These are phyloP conservation scores for Trametes punicea DNA, from an alignment of 768 basidiomycete genomes.

Conservation along the genomic window DNA sequence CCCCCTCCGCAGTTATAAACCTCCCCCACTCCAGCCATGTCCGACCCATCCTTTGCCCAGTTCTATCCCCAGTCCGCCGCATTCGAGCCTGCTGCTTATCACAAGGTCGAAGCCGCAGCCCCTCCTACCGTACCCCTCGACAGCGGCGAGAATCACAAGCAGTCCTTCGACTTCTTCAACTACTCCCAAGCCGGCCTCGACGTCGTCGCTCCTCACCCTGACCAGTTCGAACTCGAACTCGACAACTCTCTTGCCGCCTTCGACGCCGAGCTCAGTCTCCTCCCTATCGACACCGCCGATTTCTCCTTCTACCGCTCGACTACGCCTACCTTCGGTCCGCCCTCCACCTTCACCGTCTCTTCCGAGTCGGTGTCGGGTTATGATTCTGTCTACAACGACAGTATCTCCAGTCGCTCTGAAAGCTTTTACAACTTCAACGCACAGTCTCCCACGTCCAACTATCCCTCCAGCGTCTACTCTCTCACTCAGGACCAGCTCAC, in stretches of 20 bases:
- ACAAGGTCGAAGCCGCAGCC: slow-evolving; percentile 20
- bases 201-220: slow-evolving; percentile 73
- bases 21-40: slow-evolving; percentile 17
- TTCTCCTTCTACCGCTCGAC: slow-evolving; percentile 63
- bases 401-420: slow-evolving; percentile 64
- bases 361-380: slow-evolving; percentile 54
- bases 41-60: slow-evolving; percentile 24
- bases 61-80: slow-evolving; percentile 22
- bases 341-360: slow-evolving; percentile 75
- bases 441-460: slow-evolving; percentile 48
- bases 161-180: slow-evolving; percentile 42
- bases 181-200: slow-evolving; percentile 68
- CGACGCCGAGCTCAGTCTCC: slow-evolving; percentile 53
- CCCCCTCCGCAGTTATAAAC: slow-evolving; percentile 24
- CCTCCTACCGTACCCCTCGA: slow-evolving; percentile 23
- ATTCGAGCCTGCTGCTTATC: slow-evolving; percentile 16
- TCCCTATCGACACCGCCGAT: slow-evolving; percentile 54
- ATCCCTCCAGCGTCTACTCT: slow-evolving; percentile 39
- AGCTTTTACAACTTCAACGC: slow-evolving; percentile 63
- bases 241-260: slow-evolving; percentile 66
- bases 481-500: slow-evolving; percentile 41
- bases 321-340: slow-evolving; percentile 64
- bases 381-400: slow-evolving; percentile 51
- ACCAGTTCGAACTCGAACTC: slow-evolving; percentile 81
- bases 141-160: slow-evolving; percentile 53